These are phyloP conservation scores for Coemansia sp. DNA, from an alignment of 192 early-diverging fungal species.

Conservation along the genomic window DNA sequence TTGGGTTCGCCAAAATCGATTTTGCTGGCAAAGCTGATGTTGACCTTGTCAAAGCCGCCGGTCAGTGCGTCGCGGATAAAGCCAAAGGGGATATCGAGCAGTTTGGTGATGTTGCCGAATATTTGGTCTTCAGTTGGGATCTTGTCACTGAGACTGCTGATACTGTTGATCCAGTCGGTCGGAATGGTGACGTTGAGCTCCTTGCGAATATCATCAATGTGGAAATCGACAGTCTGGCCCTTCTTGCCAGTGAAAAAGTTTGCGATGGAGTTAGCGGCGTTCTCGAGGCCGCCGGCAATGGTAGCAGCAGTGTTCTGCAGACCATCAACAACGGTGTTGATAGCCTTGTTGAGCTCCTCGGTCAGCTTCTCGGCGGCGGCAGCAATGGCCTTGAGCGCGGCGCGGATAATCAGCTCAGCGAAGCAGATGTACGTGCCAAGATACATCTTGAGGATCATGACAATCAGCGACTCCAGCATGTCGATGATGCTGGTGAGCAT, in stretches of 20 bases:
- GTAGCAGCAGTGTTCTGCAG: slow-evolving; percentile 28
- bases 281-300: slow-evolving; percentile 15
- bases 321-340: slow-evolving; percentile 22
- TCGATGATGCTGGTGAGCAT: slow-evolving; percentile 25
- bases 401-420: slow-evolving; percentile 43
- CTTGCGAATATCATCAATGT: slow-evolving; percentile 29
- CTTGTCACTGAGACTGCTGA: slow-evolving; percentile 22
- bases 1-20: slow-evolving; percentile 22
- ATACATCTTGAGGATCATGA: slow-evolving; percentile 39
- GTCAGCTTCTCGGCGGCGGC: slow-evolving; percentile 32
- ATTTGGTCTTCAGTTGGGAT: slow-evolving; percentile 48
- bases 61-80: slow-evolving; percentile 25
- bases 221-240: slow-evolving; percentile 14
- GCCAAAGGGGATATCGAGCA: slow-evolving; percentile 44
- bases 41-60: slow-evolving; percentile 14
- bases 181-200: slow-evolving; percentile 34
- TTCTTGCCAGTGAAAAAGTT: slow-evolving; percentile 25
- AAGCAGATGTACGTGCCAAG: slow-evolving; percentile 49
- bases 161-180: slow-evolving; percentile 38
- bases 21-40: slow-evolving; percentile 21
- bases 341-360: slow-evolving; percentile 26
- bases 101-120: slow-evolving; percentile 37
- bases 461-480: slow-evolving; percentile 30
- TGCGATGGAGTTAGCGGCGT: slow-evolving; percentile 19
- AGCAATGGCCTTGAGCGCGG: slow-evolving; percentile 25